Base-by-base conservation (phyloP, 768 basidiomycete species). In the Cyclocybe aegerita region DNA sequence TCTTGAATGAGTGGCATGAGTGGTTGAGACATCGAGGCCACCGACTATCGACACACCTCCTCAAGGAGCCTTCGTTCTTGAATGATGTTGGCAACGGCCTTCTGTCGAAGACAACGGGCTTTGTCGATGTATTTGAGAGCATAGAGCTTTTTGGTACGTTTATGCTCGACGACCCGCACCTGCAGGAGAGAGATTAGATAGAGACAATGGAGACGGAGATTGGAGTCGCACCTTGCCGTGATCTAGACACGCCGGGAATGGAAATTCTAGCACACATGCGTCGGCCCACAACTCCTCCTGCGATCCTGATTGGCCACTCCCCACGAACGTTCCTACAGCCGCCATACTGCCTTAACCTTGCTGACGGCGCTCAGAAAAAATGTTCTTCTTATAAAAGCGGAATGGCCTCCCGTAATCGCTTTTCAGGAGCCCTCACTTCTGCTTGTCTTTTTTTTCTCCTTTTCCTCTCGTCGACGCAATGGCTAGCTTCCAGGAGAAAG, bases 71-170 rank as follows among this genome's bases (percentile, higher is more conserved):
- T 78, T 30, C 95, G 82, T 69, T 98, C 95, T 69, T 98, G 95
- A 49, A 98, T 91, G 60, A 92, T 86, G 65, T 97, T 95, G 17
- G 88, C 90, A 8, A 95, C 81, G 9, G 94, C 92, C 68, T 88
- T 91, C 74, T 93, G 92, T 64, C 86, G 86, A 53, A 93, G 86
- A 68, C 93, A 91, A 64, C 85, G 86, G 40, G 90, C 79, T 70
- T 98, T 98, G 70, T 98, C 95, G 74, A 98, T 94, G 73, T 98
- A 98, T 65, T 98, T 98, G 71, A 98, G 84, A 15, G 95, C 95
- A 65, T 91, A 97, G 1, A 98, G 78, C 59, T 92, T 83, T 65
- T 93, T 94, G 2, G 90, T 83, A 63, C 86, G 85, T 67, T 96
- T 97, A 74, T 97, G 94, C 68, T 98, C 93, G 54, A 98, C 93